Percentiles rank a stretch among this genome's conserved stretches.
These are phyloP conservation scores for Castanea crenata DNA, from an alignment of 306 rosid species.

Conservation along the genomic window DNA sequence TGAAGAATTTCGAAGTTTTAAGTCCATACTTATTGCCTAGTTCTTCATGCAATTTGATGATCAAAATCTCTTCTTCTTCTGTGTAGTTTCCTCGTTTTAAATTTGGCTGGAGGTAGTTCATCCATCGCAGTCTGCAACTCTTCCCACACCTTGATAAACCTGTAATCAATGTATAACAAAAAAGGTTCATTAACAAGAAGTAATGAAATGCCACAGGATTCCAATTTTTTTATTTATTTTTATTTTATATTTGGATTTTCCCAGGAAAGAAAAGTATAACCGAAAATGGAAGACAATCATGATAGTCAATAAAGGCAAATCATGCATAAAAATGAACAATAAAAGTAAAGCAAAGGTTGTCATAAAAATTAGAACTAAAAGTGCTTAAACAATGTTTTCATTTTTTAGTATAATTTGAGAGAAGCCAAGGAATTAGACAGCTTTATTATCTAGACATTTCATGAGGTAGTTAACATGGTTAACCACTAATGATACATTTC, in stretches of 20 bases:
- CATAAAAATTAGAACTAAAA: neutral
- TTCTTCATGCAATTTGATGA: constrained; percentile 54
- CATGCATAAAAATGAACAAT: too few species aligned
- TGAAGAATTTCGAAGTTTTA: neutral
- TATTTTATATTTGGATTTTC: too few species aligned
- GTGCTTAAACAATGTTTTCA: neutral
- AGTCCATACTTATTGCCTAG: constrained; percentile 67
- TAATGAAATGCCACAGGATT: too few species aligned
- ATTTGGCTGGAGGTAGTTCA: constrained; percentile 64
- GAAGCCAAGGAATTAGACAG: too few species aligned
- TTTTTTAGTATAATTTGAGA: neutral
- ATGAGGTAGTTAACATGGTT: too few species aligned
- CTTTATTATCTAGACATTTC: too few species aligned
- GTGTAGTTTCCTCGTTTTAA: constrained; percentile 67
- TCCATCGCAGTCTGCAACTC: constrained; percentile 85
- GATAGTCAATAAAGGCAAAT: too few species aligned
- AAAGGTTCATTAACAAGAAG: neutral
- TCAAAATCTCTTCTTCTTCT: constrained; percentile 46
- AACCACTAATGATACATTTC: too few species aligned
- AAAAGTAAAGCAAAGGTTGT: too few species aligned
- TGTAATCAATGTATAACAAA: constrained; percentile 2
- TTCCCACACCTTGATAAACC: constrained; percentile 79
- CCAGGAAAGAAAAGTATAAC: too few species aligned
- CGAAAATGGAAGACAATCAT: too few species aligned
- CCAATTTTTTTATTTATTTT: too few species aligned